These are phyloP conservation scores for Clavispora vitiphila DNA, from an alignment of 805 yeast species.

Conservation along the genomic window DNA sequence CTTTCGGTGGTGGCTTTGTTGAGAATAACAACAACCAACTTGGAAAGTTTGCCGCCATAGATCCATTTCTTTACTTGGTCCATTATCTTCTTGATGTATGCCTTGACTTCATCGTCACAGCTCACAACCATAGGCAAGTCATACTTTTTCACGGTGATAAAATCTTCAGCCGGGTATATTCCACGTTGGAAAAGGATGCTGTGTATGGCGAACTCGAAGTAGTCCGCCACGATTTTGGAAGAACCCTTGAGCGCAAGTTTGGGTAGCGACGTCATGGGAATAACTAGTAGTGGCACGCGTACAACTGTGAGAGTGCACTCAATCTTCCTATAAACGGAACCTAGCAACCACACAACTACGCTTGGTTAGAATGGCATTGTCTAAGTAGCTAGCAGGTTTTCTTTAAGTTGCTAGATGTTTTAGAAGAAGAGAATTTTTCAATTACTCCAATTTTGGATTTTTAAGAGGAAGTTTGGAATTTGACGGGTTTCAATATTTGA, in stretches of 20 bases:
- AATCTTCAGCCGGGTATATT: constrained; percentile 83
- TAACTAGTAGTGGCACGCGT: constrained; percentile 7
- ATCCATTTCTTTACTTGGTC: constrained; percentile 66
- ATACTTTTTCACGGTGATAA: constrained; percentile 70
- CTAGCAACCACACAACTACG: neutral
- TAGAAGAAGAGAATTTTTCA: too few relatives aligned
- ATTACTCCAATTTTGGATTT: too few relatives aligned
- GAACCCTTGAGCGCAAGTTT: constrained; percentile 71
- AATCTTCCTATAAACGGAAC: neutral
- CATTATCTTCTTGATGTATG: constrained; percentile 63
- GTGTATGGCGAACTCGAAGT: constrained; percentile 77
- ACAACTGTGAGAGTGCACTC: neutral
- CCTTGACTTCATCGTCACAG: constrained; percentile 69
- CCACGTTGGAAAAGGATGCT: constrained; percentile 85
- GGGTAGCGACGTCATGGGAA: constrained; percentile 13
- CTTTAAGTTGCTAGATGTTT: too few relatives aligned
- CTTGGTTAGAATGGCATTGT: too few relatives aligned
- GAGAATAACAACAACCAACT: constrained; percentile 68
- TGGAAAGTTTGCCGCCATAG: constrained; percentile 58
- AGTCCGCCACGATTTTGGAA: constrained; percentile 73
- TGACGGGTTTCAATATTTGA: neutral
- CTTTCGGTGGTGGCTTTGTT: constrained; percentile 61
- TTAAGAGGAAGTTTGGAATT: too few relatives aligned
- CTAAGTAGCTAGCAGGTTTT: too few relatives aligned
- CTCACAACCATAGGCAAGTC: constrained; percentile 71